Evolutionary conservation across 345 rosid genomes (phyloP), one percentile per base, ranked within the genome.

Genomic region (Citrus maxima): DNA sequence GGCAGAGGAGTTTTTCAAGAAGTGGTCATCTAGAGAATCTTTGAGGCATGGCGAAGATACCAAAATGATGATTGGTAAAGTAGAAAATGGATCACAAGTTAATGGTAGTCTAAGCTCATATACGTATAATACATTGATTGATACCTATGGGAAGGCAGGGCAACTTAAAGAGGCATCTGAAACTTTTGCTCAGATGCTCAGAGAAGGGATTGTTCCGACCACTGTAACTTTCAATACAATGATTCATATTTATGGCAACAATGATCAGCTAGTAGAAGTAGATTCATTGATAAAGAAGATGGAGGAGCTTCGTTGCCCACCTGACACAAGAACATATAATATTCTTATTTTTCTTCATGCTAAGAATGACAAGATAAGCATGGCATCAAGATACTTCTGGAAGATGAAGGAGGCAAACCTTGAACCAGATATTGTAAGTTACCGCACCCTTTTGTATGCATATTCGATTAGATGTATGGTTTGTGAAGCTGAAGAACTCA

Each of bases 241-340:
- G 92, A 92, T 95, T 80, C 95, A 93, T 87, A 90, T 91, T 13
- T 91, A 78, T 80, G 98, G 99, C 61, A 95, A 87, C 78, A 79
- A 90, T 24, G 92, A 92, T 67, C 87, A 82, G 83, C 86, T 90
- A 51, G 88, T 85, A 27, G 96, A 92, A 84, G 93, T 89, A 77
- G 77, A 84, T 77, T 84, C 86, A 7, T 83, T 95, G 82, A 90
- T 95, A 86, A 81, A 80, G 75, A 93, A 76, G 85, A 96, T 90
- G 97, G 88, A 93, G 85, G 89, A 86, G 86, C 89, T 91, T 62
- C 86, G 55, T 18, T 94, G 97, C 72, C 79, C 62, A 28, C 93
- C 91, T 7, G 99, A 96, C 83, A 91, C 98, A 8, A 89, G 97
- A 82, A 96, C 99, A 1, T 92, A 92, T 76, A 96, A 92, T 80